Base-by-base conservation (phyloP, 2,329 filamentous ascomycete genomes). In the Calcarisporium arbuscula region DNA sequence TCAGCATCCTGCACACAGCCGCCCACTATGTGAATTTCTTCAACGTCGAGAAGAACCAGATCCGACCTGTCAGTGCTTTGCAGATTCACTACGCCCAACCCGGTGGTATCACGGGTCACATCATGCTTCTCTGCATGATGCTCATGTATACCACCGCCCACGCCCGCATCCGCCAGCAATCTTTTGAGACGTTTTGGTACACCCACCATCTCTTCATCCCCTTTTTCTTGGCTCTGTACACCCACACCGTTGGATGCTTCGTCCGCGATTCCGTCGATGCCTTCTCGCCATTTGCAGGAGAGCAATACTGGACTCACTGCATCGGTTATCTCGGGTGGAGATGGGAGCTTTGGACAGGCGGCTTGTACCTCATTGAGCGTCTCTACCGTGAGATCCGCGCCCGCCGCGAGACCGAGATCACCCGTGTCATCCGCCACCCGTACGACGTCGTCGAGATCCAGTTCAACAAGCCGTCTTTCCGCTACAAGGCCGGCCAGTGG, bases 121-220 rank as follows among this genome's bases (percentile, higher is more conserved):
- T 95, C 43, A 98, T 98, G 92, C 75, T 96, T 18, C 71, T 98
- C n/a, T 96, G 89, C 72, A 98, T 98, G 92, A 67, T 98, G 43
- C 66, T 98, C 43, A 98, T 98, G 73, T 98, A 94, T 65, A 98
- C 92, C 2, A 95, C 89, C 1, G 84, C 92, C 4, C 92, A 98
- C 56, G 75, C 83, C 50, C 84, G 86, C 47, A 96, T 98, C 46
- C 84, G 92, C 35, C 90, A 96, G 57, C 92, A 98, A 57, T 94
- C 87, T 0, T 98, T 89, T 55, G 92, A 98, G 65, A 94, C 90
- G 0, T 98, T 98, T 59, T 98, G 92, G 92, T 98, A 98, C 64
- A 95, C 88, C 1, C 92, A 98, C 62, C 92, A 98, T 53, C 75
- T 98, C n/a, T 96, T 96, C 53, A 84, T 98, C 41, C 90, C 92